Base-by-base conservation (phyloP, 2,329 filamentous ascomycete species). In the Penicillium polonicum region DNA sequence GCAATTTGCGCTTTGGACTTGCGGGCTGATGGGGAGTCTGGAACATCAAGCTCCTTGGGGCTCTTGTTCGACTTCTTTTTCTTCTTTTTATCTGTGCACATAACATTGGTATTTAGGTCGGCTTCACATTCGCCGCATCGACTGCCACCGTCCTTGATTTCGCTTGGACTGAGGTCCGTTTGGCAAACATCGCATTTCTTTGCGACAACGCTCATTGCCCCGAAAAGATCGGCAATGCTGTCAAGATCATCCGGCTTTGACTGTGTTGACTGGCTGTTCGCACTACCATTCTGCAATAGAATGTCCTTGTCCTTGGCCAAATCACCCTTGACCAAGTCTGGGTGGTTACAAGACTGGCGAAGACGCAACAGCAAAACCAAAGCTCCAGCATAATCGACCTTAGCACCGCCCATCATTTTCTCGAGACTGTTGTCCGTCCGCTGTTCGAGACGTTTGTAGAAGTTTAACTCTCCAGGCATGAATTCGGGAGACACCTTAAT, bases 291-390 rank as follows among this genome's bases (percentile, higher is more conserved):
- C 1, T 86, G 88, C 1, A 86, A 83, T 55, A 96, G 78, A 2
- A 91, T 90, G 68, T 97, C 94, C 67, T 88, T 91, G 72, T 99
- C 94, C 63, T 90, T 90, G 55, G 88, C 88, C 57, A 97, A 81
- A 69, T 95, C 93, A 62, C 88, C 88, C 63, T 91, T 90, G 13
- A 96, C 88, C 45, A 99, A 81, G 64, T 91, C 88, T 0, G 92
- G 92, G 72, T 99, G 94, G 70, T 99, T 96, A 74, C 94, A 99
- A 21, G 92, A 90, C 74, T 99, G 94, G 59, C 94, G 85, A 59
- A 99, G 80, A 39, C 94, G 88, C 55, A 99, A 79, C n/a, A 99
- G 84, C 60, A 99, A 79, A 13, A 96, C 92, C 70, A 99, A 85
- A 19, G 94, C 94, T 67, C 92, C 95, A 58, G 95, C 93, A 71